These are phyloP conservation scores for Suillus brevipes DNA, from an alignment of 768 basidiomycete species.

Conservation along the genomic window DNA sequence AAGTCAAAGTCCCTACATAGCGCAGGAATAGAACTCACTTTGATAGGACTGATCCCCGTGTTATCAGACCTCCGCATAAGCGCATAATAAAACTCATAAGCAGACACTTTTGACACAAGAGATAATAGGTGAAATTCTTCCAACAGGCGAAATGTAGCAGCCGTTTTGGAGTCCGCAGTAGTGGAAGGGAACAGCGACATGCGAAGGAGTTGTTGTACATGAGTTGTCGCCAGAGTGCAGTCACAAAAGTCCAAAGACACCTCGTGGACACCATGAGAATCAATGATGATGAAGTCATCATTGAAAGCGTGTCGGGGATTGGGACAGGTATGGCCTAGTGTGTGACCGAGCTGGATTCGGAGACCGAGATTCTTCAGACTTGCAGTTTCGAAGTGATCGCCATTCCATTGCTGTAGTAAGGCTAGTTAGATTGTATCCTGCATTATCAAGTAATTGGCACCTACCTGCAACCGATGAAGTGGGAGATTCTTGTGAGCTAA, in stretches of 20 bases:
- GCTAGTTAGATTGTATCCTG: not conserved
- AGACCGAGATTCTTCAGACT: slow-evolving; percentile 19
- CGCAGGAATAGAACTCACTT: slow-evolving; percentile 7
- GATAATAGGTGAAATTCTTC: not conserved
- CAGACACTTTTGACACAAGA: slow-evolving; percentile 28
- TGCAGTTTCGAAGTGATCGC: slow-evolving; percentile 11
- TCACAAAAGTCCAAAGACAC: not conserved
- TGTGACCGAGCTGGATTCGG: slow-evolving; percentile 23
- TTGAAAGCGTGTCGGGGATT: not conserved
- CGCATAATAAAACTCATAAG: slow-evolving; percentile 30
- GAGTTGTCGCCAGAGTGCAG: not conserved
- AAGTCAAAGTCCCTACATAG: not conserved
- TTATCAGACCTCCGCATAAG: slow-evolving; percentile 29
- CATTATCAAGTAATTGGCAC: not conserved
- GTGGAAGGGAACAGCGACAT: slow-evolving; percentile 33
- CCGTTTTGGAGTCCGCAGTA: slow-evolving; percentile 24
- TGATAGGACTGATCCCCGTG: slow-evolving; percentile 15
- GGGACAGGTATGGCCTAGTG: slow-evolving; percentile 9
- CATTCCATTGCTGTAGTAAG: slow-evolving; percentile 20
- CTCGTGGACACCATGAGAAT: not conserved
- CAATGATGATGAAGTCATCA: slow-evolving; percentile 21
- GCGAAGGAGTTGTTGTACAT: slow-evolving; percentile 19
- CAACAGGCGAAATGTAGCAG: not conserved
- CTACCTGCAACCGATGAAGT: slow-evolving; percentile 18
- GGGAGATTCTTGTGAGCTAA: slow-evolving; percentile 11